Conservation (phyloP, 179 eudicot species). For the Amaranthus tricolor region DNA sequence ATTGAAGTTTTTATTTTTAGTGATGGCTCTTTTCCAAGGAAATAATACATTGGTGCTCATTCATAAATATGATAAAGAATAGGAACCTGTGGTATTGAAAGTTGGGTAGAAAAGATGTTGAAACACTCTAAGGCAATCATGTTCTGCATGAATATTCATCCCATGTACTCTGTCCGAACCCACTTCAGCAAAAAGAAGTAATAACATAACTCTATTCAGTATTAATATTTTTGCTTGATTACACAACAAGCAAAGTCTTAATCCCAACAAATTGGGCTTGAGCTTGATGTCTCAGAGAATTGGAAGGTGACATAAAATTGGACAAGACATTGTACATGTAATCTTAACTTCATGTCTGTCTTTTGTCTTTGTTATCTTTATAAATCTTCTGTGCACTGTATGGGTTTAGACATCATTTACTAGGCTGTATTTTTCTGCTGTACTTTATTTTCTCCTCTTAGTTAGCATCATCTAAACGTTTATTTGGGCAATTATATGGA, state of each 20-base stretch:
- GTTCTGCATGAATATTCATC: too few species aligned
- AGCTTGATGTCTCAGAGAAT: neutral
- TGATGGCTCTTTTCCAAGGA: neutral
- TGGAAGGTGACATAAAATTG: neutral
- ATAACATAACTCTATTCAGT: too few species aligned
- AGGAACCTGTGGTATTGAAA: too few species aligned
- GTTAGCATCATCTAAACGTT: neutral
- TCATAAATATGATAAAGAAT: neutral
- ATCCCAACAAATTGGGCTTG: neutral
- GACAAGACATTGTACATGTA: neutral
- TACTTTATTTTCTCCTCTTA: neutral
- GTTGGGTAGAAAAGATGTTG: too few species aligned
- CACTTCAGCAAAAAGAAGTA: too few species aligned
- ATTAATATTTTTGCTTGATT: too few species aligned
- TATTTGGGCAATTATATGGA: too few species aligned
- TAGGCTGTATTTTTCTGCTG: neutral
- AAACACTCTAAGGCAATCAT: too few species aligned
- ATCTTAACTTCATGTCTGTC: neutral
- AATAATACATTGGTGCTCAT: neutral
- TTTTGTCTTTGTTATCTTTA: neutral
- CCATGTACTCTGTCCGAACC: too few species aligned
- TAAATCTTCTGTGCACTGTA: neutral
- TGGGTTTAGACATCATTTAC: neutral
- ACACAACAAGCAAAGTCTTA: too few species aligned
- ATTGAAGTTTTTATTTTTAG: neutral